A percentile compares a stretch with the other conserved stretches of the same genome.
These are phyloP conservation scores for Talaromyces proteolyticus DNA, from an alignment of 495 filamentous ascomycete genomes.

Conservation along the genomic window DNA sequence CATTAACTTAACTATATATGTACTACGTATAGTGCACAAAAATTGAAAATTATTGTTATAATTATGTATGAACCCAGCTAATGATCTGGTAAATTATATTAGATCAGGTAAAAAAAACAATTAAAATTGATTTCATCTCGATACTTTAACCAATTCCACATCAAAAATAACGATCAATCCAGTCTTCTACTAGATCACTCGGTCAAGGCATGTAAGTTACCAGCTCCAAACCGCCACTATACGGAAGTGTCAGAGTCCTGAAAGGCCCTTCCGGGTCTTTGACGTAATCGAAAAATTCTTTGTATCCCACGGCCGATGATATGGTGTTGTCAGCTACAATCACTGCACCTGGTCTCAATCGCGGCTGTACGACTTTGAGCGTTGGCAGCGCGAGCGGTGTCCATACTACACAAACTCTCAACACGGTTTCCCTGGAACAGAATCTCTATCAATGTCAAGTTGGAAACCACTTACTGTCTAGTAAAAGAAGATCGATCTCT, in stretches of 20 bases:
- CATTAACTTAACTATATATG: too few species aligned
- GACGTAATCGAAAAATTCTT: conserved; percentile 26
- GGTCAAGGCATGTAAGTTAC: conserved; percentile 15
- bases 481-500: conserved; percentile 45
- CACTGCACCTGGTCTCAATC: conserved; percentile 38
- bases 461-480: conserved; percentile 43
- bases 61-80: too few species aligned
- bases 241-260: conserved; percentile 22
- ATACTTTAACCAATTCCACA: too few species aligned
- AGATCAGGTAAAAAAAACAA: too few species aligned
- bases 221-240: conserved; percentile 23
- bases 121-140: too few species aligned
- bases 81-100: too few species aligned
- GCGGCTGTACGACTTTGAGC: conserved; percentile 38
- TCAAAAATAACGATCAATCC: too few species aligned
- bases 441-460: neutral
- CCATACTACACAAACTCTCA: too few species aligned
- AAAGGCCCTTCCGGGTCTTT: conserved; percentile 22
- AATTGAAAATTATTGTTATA: too few species aligned
- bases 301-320: conserved; percentile 23
- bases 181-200: too few species aligned
- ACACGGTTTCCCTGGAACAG: conserved; percentile 6
- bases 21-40: too few species aligned
- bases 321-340: conserved; percentile 47
- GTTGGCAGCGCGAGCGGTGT: conserved; percentile 44